Conservation (phyloP, 345 rosid genomes). For the Isatis tinctoria region DNA sequence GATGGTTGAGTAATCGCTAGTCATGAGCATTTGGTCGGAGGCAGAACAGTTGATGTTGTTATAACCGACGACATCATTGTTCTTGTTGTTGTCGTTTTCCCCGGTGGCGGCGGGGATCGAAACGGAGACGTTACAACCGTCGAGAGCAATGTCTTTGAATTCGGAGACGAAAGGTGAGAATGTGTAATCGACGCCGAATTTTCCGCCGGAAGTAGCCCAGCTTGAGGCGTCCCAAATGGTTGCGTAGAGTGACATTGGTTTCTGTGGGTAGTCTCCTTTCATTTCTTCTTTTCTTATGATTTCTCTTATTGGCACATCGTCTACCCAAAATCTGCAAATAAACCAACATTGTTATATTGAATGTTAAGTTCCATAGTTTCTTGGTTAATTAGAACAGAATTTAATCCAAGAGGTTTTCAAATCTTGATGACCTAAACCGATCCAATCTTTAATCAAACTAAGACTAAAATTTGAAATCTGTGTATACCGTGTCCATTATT, state of each 20-base stretch:
- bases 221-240: conserved; percentile 96
- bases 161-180: conserved; percentile 77
- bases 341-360: not conserved
- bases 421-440: not conserved
- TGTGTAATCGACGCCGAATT: conserved; percentile 57
- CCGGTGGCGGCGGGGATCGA: conserved; percentile 30
- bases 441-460: not conserved
- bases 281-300: conserved; percentile 52
- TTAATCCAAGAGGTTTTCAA: not conserved
- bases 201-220: conserved; percentile 94
- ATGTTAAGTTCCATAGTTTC: not conserved
- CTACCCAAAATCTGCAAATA: conserved; percentile 70
- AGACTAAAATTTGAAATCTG: not conserved
- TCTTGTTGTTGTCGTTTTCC: not conserved
- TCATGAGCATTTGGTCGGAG: conserved; percentile 31
- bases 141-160: conserved; percentile 58
- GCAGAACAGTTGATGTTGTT: conserved; percentile 29
- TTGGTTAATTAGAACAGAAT: not conserved
- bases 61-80: not conserved
- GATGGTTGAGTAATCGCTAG: conserved; percentile 42
- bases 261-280: conserved; percentile 80
- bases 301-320: conserved; percentile 81
- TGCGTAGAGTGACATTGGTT: conserved; percentile 86
- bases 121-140: conserved; percentile 64
- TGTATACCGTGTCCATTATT: not conserved